A percentile compares a stretch with the other conserved stretches of the same genome.
Conservation (phyloP, 352 stramenopile genomes). For the Pythium scleroteichum region DNA sequence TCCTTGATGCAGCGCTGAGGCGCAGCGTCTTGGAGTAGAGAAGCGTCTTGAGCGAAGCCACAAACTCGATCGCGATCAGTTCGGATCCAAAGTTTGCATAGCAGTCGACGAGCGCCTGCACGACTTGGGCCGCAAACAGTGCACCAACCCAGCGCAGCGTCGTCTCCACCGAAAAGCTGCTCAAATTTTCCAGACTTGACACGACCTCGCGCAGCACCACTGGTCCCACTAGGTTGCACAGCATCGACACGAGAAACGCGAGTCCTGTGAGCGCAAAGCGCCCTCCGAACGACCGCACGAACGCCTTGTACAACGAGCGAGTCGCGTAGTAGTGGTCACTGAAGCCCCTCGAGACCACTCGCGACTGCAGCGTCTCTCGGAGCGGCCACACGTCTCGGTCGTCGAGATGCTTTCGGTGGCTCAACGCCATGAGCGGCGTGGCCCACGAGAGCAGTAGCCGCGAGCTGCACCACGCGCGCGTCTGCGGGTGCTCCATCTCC, state of each 20-base stretch:
- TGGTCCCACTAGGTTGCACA: conserved; percentile 52
- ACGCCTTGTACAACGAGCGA: conserved; percentile 36
- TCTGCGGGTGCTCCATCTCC: conserved; percentile 8
- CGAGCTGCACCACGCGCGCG: conserved; percentile 25
- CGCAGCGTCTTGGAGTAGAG: conserved; percentile 57
- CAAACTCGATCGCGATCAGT: conserved; percentile 56
- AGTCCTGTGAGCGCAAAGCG: conserved; percentile 43
- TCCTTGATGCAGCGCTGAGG: conserved; percentile 41
- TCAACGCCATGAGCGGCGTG: conserved; percentile 44
- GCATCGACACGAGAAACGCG: conserved; percentile 47
- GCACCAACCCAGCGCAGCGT: conserved; percentile 33
- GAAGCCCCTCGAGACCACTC: conserved; percentile 29
- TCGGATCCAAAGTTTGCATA: conserved; percentile 52
- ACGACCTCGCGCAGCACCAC: conserved; percentile 48
- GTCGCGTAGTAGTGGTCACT: conserved; percentile 28
- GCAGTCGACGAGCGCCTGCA: conserved; percentile 57
- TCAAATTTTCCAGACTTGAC: conserved; percentile 44
- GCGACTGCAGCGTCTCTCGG: conserved; percentile 30
- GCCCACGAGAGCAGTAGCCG: conserved; percentile 54
- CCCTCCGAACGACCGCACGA: conserved; percentile 35
- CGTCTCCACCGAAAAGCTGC: conserved; percentile 4
- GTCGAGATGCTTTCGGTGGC: conserved; percentile 45
- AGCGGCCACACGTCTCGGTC: conserved; percentile 49
- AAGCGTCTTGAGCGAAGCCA: conserved; percentile 47
- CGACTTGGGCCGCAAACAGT: conserved; percentile 51